Base-by-base conservation (phyloP, 768 basidiomycete genomes). In the Mycena galericulata region DNA sequence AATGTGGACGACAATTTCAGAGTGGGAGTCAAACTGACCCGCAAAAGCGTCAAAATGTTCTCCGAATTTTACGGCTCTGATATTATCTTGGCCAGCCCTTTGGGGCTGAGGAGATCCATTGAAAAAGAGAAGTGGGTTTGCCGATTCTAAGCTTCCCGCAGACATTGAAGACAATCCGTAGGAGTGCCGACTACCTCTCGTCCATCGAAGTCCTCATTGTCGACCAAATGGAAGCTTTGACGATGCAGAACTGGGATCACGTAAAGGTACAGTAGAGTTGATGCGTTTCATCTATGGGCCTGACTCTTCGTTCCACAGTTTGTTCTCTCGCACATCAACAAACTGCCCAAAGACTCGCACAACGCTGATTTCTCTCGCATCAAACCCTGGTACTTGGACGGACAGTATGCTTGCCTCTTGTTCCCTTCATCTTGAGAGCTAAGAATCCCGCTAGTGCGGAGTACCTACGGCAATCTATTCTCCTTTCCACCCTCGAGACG, bases 181-280 rank as follows among this genome's bases (percentile, higher is more conserved):
- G 95, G 76, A 93, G 86, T 72, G 90, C 89, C 14, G 98, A 99
- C 79, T 96, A 97, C 77, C 83, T 99, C 57, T 94, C 94, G 14
- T 97, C 96, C 3, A 93, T 99, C 62, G 98, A 99, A 76, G 80
- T 99, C 7, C 80, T 96, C 24, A 81, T 99, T n/a, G 85, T 95
- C 18, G 98, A 99, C 77, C 96, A 98, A 75, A 84, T 95, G 84
- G 96, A 99, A 78, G 92, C 92, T 4, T 86, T 99, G 73, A 87
- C 89, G 4, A 99, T 99, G 98, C 98, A 99, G 81, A 99, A 99
- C 74, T 99, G 98, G 98, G 96, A 98, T 41, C 98, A 99, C 75
- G 87, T 97, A 22, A 94, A 98, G 86, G 97, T 95, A 75, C 36
- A 43, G 15, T 47, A 26, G 50, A 46, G 17, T 26, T 36, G 20